Percentiles rank a stretch among this genome's conserved stretches.
phyloP scores from a whole-genome alignment of 108 stramenopile species.

The Nannochloropsis gaditana region DNA sequence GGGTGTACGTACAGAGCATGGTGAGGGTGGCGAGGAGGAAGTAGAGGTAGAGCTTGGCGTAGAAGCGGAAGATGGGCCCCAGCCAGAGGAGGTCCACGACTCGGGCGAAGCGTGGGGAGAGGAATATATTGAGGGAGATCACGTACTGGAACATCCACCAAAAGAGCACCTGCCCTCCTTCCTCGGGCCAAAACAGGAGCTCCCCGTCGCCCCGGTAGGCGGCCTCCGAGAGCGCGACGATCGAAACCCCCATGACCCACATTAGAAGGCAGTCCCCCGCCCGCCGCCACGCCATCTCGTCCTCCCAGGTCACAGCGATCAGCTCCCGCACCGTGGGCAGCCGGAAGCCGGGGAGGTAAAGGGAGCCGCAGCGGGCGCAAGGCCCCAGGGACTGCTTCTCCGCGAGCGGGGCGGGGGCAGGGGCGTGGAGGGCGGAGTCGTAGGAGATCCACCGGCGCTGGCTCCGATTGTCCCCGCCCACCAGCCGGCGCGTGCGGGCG shows the following conservation, averaged over 20 bases:
- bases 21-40: background rate
- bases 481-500: too few relatives aligned
- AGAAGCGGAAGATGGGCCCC: constrained; percentile 24
- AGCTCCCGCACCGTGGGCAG: constrained; percentile 25
- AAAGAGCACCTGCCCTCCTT: background rate
- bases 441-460: constrained; percentile 25
- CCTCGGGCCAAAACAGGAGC: constrained; percentile 22
- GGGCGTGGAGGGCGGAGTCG: constrained; percentile 1
- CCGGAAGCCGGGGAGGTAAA: constrained; percentile 21
- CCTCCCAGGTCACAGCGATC: constrained; percentile 2
- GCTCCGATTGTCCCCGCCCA: too few relatives aligned
- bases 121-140: constrained; percentile 22
- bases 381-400: background rate
- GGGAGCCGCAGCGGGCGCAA: background rate
- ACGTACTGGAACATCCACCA: constrained; percentile 26
- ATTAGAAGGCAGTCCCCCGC: background rate
- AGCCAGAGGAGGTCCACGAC: constrained; percentile 24
- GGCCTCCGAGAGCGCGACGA: background rate
- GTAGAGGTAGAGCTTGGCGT: constrained; percentile 26
- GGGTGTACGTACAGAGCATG: background rate
- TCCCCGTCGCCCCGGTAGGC: background rate
- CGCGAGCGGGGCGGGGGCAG: background rate
- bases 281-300: constrained; percentile 8
- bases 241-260: constrained; percentile 3
- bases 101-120: background rate